A percentile compares a stretch with the other conserved stretches of the same genome.
Evolutionary conservation across 257 asterid genomes (phyloP).

Genomic region (Fraxinus quadrangulata): DNA sequence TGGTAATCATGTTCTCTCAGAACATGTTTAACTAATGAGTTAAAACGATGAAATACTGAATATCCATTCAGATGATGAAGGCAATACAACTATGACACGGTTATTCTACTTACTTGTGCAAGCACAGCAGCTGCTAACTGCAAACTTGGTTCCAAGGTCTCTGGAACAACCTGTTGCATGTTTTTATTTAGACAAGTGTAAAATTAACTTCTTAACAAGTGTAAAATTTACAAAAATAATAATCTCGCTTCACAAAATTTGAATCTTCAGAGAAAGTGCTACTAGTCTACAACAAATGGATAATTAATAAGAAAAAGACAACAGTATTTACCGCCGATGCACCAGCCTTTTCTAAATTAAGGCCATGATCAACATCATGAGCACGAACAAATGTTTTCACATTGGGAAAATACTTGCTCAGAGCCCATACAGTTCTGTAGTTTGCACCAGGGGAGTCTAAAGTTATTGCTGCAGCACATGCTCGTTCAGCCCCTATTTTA

Average conservation of each 20-base stretch:
- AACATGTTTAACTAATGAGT: background rate
- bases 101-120: slow-evolving; percentile 73
- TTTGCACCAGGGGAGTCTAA: slow-evolving; percentile 98
- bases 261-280: slow-evolving; percentile 1
- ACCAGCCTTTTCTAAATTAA: slow-evolving; percentile 96
- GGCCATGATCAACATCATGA: slow-evolving; percentile 98
- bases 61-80: slow-evolving; percentile 14
- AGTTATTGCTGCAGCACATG: slow-evolving; percentile 98
- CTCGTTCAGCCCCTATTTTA: slow-evolving; percentile 96
- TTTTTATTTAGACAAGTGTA: slow-evolving; percentile 1
- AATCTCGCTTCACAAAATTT: background rate
- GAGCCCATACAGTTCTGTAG: slow-evolving; percentile 99
- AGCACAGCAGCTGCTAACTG: slow-evolving; percentile 99
- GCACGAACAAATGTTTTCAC: slow-evolving; percentile 98
- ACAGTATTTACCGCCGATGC: slow-evolving; percentile 83
- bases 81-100: background rate
- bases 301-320: slow-evolving; percentile 11
- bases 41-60: background rate
- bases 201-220: background rate
- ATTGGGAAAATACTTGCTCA: slow-evolving; percentile 93
- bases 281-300: slow-evolving; percentile 7
- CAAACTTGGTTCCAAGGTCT: slow-evolving; percentile 98
- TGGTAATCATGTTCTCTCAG: background rate
- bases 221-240: background rate
- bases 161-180: slow-evolving; percentile 85